Evolutionary conservation across 441 rosid genomes (phyloP), one percentile per base, ranked within the genome.

Genomic region (Erodium texanum): DNA sequence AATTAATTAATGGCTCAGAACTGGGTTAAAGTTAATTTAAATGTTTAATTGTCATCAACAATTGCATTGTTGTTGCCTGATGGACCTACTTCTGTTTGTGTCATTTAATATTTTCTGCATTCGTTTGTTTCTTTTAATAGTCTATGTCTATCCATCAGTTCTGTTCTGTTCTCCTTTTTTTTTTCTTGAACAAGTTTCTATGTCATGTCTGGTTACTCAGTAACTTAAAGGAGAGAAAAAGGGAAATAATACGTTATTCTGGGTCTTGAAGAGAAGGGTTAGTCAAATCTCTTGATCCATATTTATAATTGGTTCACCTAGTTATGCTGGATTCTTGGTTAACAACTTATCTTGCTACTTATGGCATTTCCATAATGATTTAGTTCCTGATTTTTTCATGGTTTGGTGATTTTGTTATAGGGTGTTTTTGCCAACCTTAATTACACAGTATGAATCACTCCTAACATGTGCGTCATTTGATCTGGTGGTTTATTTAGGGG

Each of bases 401-500:
- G 23, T 61, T 15, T 9, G n/a, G n/a, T 22, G 5, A 36, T 38
- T 24, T 69, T 22, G 14, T 54, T 3, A 63, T 41, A 5, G 19
- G n/a, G 48, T 23, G 67, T 52, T 34, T 3, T 27, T 64, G 68
- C 54, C 12, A 29, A 66, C 24, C 24, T 43, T 70, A 58, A 38
- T 58, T 48, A n/a, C 43, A 7, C 22, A 50, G 34, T 38, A 41
- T 24, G 19, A 20, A 24, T 27, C 23, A 23, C 65, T 70, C 24
- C 74, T 63, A 38, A 23, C 62, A 0, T 74, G 38, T 50, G 29
- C 66, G 61, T 22, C 41, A 23, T 72, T 69, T 62, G 54, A 62
- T n/a, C 19, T 75, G 71, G 67, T 64, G 70, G n/a, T 81, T 70
- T 64, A 32, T 76, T 69, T 96, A 87, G 96, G 90, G 83, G 81